These are phyloP conservation scores for Fusarium virguliforme DNA, from an alignment of 2,329 filamentous ascomycete species.

Conservation along the genomic window DNA sequence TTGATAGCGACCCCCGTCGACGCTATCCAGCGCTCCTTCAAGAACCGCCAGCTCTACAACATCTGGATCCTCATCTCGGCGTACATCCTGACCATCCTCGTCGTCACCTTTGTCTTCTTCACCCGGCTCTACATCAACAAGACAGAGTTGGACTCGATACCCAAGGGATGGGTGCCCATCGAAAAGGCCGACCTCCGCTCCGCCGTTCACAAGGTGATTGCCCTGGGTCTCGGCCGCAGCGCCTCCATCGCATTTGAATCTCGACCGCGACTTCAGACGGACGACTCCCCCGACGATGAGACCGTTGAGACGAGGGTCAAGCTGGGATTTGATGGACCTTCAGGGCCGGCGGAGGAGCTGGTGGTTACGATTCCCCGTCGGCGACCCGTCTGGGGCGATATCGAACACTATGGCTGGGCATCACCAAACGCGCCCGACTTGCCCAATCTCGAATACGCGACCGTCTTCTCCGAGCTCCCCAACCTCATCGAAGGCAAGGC, in stretches of 20 bases:
- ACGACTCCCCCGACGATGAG: slow-evolving; percentile 38
- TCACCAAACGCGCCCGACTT: slow-evolving; percentile 83
- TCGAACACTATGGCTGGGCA: slow-evolving; percentile 91
- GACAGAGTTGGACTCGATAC: slow-evolving; percentile 84
- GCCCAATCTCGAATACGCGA: slow-evolving; percentile 85
- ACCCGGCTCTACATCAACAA: slow-evolving; percentile 90
- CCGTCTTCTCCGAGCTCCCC: slow-evolving; percentile 86
- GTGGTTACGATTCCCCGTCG: slow-evolving; percentile 66
- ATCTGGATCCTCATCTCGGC: slow-evolving; percentile 85
- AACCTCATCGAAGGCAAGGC: slow-evolving; percentile 94
- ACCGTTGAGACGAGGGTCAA: slow-evolving; percentile 41
- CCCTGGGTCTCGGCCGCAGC: slow-evolving; percentile 80
- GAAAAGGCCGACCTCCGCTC: slow-evolving; percentile 87
- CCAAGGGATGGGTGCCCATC: slow-evolving; percentile 88
- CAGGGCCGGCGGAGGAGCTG: slow-evolving; percentile 57
- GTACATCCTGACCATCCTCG: slow-evolving; percentile 80
- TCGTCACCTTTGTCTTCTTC: slow-evolving; percentile 84
- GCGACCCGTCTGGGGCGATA: slow-evolving; percentile 81
- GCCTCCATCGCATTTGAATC: slow-evolving; percentile 84
- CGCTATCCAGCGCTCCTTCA: slow-evolving; percentile 82
- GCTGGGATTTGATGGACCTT: slow-evolving; percentile 55
- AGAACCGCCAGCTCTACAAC: slow-evolving; percentile 79
- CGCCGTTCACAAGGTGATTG: slow-evolving; percentile 82
- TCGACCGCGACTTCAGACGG: slow-evolving; percentile 52
- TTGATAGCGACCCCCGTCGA: slow-evolving; percentile 87